Conservation (phyloP, 495 filamentous ascomycete genomes). For the Neurospora discreta region DNA sequence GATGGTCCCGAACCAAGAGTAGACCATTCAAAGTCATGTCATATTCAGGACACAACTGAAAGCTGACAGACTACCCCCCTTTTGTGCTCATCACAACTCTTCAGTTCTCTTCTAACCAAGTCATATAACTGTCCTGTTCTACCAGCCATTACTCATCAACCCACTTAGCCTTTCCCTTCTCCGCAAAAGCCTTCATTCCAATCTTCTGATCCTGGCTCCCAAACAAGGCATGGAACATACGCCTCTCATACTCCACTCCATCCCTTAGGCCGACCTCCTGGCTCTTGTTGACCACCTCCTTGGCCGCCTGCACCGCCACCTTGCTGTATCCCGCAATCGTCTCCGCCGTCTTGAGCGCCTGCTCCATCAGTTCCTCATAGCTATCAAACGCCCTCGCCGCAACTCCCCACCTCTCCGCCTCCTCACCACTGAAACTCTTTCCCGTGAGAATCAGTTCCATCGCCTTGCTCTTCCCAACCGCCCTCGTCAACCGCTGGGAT, state of each 20-base stretch:
- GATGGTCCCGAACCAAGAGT: not conserved
- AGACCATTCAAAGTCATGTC: not conserved
- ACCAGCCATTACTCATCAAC: conserved; percentile 51
- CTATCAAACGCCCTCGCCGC: conserved; percentile 73
- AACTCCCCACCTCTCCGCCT: conserved; percentile 85
- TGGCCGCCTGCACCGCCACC: conserved; percentile 78
- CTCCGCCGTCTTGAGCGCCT: conserved; percentile 69
- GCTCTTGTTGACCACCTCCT: conserved; percentile 97
- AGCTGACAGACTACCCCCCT: not conserved
- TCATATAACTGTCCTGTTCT: not conserved
- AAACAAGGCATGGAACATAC: conserved; percentile 87
- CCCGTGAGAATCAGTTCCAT: conserved; percentile 95
- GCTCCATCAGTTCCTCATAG: conserved; percentile 71
- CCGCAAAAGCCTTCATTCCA: conserved; percentile 89
- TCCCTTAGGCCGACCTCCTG: conserved; percentile 78
- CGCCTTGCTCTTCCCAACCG: conserved; percentile 77
- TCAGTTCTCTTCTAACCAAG: not conserved
- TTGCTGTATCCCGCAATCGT: conserved; percentile 72
- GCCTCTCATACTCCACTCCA: conserved; percentile 87
- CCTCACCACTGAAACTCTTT: conserved; percentile 62
- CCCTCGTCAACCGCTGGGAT: conserved; percentile 74
- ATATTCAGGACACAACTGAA: too few species aligned
- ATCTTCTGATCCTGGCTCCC: conserved; percentile 94
- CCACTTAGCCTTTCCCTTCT: conserved; percentile 94
- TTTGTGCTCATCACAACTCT: not conserved